Base-by-base conservation (phyloP, 805 yeast species). In the Lipomyces anomalus region DNA sequence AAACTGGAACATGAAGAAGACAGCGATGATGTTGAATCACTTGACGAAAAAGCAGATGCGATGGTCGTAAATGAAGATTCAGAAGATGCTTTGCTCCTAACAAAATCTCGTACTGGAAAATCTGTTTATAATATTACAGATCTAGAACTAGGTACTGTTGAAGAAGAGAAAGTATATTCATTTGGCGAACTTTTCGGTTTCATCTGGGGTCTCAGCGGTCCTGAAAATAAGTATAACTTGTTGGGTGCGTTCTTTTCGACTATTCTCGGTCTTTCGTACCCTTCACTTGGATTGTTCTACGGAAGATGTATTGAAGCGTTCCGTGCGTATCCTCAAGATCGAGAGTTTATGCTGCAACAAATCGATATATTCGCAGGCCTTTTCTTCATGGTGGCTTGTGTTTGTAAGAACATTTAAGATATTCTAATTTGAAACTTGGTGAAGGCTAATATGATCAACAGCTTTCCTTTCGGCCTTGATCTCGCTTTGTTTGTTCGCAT, bases 241-340 rank as follows among this genome's bases (percentile, higher is more conserved):
- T 29, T 44, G 21, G 55, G 53, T 26, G 46, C 50, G 18, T 6
- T 39, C n/a, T 50, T 50, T 32, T 50, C 55, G 18, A 42, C 43
- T 3, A 34, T 50, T 20, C 52, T 40, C 23, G 55, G 55, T 2
- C 48, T 50, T 17, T 32, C 45, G 17, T 50, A 50, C 22, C 55
- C 55, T 3, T 38, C 53, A 21, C 52, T 50, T 17, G 55, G 55
- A 18, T 29, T 50, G 33, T 50, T 50, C 44, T 50, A 50, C 33
- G 55, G 55, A n/a, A 44, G 51, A 16, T 50, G 55, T 24, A 39
- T 50, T 16, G 47, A 50, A 35, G 55, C 55, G 9, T 50, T 48
- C 48, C 47, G 46, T 24, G 38, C 53, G 6, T 33, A 38, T 18
- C 42, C 47, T 22, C 23, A 24, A 16, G 49, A 52, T 21, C n/a